Base-by-base conservation (phyloP, 1,139 yeast genomes). In the Blastobotrys persicus region DNA sequence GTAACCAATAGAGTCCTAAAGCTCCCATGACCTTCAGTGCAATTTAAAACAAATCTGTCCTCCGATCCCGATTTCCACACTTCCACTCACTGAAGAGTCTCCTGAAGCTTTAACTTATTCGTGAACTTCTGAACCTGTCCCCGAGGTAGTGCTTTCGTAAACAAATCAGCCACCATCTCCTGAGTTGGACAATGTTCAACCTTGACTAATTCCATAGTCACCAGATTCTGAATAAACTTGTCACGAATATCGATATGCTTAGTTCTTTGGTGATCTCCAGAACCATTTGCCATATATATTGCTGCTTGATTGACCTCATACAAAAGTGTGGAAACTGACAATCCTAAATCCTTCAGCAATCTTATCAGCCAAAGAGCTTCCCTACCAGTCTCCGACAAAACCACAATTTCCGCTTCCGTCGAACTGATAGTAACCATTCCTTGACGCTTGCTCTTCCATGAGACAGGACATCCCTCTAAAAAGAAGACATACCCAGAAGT, bases 401-500 rank as follows among this genome's bases (percentile, higher is more conserved):
- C 28, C 5, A 23, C 28, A 23, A 23, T 6, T 9, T 23, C 28
- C 9, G 42, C n/a, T 23, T 39, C 42, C 5, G 44, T 28, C 6
- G 13, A 23, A n/a, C 20, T n/a, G 14, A 40, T 16, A 6, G 32
- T 4, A 3, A 26, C 34, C 9, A n/a, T 13, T 11, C 20, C 18
- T 17, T 40, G 44, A 9, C 20, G 19, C 28, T 18, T 19, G 14
- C 31, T 19, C 12, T 31, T n/a, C 59, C 60, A 56, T 13, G 50
- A 37, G 7, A 58, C 42, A 4, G 55, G 44, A n/a, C 52, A 53
- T 26, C 48, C 51, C n/a, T 49, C 39, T 6, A 48, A 38, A 20
- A 38, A 46, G 18, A 50, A 46, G n/a, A 51, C 38, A 41, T 46
- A 56, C 3, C 60, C 60, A 42, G 53, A 28, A 4, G 53, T 49